These are phyloP conservation scores for Alternaria brassicicola DNA, from an alignment of 2,329 filamentous ascomycete genomes.

Conservation along the genomic window DNA sequence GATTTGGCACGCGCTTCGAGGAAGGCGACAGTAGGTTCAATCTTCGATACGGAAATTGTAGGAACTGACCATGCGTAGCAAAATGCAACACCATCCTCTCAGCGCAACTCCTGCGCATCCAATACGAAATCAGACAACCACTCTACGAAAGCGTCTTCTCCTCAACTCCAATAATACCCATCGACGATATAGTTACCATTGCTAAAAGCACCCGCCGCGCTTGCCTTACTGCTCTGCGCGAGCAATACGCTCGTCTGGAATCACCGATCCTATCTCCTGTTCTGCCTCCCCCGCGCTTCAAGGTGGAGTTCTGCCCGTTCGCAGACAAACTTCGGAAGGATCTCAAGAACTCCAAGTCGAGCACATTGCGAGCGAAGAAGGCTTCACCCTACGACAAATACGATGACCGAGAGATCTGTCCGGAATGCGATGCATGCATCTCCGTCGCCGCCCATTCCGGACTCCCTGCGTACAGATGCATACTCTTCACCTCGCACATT, in stretches of 20 bases:
- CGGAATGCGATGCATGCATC: conserved; percentile 39
- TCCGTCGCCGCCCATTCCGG: conserved; percentile 42
- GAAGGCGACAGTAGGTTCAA: conserved; percentile 39
- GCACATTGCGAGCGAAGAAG: conserved; percentile 35
- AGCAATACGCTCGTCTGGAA: conserved; percentile 36
- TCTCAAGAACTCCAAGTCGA: conserved; percentile 22
- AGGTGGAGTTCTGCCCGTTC: conserved; percentile 42
- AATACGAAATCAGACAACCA: conserved; percentile 42
- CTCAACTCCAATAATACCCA: conserved; percentile 27
- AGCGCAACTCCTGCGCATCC: conserved; percentile 40
- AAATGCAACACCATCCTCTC: conserved; percentile 40
- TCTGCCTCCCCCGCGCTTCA: conserved; percentile 45
- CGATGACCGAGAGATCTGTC: conserved; percentile 45
- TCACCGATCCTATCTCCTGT: conserved; percentile 24
- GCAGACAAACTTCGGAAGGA: conserved; percentile 38
- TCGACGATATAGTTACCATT: conserved; percentile 38
- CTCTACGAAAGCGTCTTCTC: conserved; percentile 38
- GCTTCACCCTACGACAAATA: conserved; percentile 35
- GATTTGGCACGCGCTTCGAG: conserved; percentile 40
- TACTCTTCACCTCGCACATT: conserved; percentile 42
- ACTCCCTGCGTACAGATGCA: conserved; percentile 36
- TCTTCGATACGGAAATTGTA: background rate
- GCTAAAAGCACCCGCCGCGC: conserved; percentile 42
- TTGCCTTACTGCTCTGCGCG: conserved; percentile 38
- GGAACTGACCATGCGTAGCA: conserved; percentile 30